Percentiles rank a stretch among this genome's conserved stretches.
Conservation (phyloP, 208 protist species). For the Leishmania turanica region DNA sequence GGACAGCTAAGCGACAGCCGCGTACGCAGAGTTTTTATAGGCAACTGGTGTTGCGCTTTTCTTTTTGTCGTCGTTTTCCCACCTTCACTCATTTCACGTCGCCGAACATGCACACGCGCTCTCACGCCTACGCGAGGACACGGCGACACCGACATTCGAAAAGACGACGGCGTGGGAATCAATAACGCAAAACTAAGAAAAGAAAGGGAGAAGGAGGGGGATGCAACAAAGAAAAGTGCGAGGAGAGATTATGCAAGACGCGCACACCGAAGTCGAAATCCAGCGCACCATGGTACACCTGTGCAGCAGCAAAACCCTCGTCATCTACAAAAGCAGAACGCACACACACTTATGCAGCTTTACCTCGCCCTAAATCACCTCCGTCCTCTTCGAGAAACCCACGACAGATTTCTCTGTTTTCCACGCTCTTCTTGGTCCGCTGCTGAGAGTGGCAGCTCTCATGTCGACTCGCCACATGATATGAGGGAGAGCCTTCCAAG, state of each 20-base stretch:
- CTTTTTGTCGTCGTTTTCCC: too few species aligned
- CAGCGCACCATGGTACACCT: not conserved
- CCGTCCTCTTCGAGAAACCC: not conserved
- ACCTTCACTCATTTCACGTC: too few species aligned
- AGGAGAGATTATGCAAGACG: not conserved
- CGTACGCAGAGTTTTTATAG: not conserved
- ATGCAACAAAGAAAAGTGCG: slow-evolving; percentile 5
- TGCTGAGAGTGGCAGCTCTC: not conserved
- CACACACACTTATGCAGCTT: not conserved
- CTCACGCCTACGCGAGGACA: not conserved
- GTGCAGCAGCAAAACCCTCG: not conserved
- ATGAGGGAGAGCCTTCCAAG: not conserved
- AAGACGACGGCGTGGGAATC: not conserved
- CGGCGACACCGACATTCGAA: not conserved
- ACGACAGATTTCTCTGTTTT: too few species aligned
- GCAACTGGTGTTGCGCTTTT: too few species aligned
- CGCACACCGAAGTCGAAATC: not conserved
- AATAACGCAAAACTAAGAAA: not conserved
- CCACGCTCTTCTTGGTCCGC: not conserved
- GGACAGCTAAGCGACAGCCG: not conserved
- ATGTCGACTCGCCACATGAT: not conserved
- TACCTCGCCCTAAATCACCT: not conserved
- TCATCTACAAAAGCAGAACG: not conserved
- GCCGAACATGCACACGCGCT: not conserved
- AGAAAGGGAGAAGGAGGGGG: not conserved